Percentiles rank a stretch among this genome's conserved stretches.
These are phyloP conservation scores for Oryza glumipatula DNA, from an alignment of 176 grass and related monocot species.

Conservation along the genomic window DNA sequence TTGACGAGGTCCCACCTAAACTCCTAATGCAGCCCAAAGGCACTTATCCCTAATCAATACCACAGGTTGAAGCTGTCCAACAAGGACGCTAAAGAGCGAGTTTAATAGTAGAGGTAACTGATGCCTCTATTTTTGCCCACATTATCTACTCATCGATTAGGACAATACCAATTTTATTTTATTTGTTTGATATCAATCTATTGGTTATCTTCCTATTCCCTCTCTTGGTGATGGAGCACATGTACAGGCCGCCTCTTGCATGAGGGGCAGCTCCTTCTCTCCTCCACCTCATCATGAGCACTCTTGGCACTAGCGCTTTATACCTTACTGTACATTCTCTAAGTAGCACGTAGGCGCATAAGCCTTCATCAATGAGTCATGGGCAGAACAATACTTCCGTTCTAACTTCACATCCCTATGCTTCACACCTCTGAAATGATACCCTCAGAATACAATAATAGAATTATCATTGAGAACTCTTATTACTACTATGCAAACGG, in stretches of 20 bases:
- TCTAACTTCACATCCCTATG: not conserved
- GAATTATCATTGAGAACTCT: not conserved
- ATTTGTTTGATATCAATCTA: no score
- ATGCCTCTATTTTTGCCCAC: no score
- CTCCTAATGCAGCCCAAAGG: not conserved
- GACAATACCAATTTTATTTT: no score
- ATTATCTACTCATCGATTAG: no score
- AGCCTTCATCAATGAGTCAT: not conserved
- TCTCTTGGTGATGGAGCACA: no score
- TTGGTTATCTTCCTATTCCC: no score
- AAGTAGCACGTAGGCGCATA: not conserved
- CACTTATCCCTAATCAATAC: not conserved
- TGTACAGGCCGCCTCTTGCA: no score
- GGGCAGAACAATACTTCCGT: not conserved
- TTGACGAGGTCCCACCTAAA: not conserved
- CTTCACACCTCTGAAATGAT: no score
- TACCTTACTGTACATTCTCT: not conserved
- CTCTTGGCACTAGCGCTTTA: no score
- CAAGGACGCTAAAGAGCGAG: not conserved
- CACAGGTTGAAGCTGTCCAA: not conserved
- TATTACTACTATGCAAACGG: not conserved
- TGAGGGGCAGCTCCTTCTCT: no score
- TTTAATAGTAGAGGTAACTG: no score
- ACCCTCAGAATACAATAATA: not conserved
- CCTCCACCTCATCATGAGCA: no score